Conservation (phyloP, 805 yeast genomes). For the Maudiozyma barnettii region DNA sequence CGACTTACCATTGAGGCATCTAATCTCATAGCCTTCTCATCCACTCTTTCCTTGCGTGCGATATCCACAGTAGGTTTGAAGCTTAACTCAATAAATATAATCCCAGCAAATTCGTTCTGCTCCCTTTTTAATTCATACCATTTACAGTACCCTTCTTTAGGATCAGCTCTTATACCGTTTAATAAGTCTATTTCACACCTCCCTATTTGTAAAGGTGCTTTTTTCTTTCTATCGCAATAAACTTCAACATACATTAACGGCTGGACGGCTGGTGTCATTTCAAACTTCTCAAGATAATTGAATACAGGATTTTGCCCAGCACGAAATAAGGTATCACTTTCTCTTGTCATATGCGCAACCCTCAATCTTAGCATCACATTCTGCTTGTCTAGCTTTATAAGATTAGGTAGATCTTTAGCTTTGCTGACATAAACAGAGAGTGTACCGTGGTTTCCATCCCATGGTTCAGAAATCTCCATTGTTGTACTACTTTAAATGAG, state of each 20-base stretch:
- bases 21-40: slow-evolving; percentile 10
- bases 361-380: slow-evolving; percentile 82
- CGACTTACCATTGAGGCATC: slow-evolving; percentile 24
- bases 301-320: slow-evolving; percentile 95
- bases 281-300: slow-evolving; percentile 66
- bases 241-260: slow-evolving; percentile 62
- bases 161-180: slow-evolving; percentile 56
- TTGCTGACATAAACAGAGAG: slow-evolving; percentile 68
- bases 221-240: slow-evolving; percentile 63
- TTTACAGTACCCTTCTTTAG: slow-evolving; percentile 67
- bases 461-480: slow-evolving; percentile 14
- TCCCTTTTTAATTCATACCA: slow-evolving; percentile 71
- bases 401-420: slow-evolving; percentile 80
- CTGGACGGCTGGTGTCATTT: slow-evolving; percentile 51
- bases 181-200: slow-evolving; percentile 70
- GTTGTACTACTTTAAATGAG: background rate
- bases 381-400: slow-evolving; percentile 83
- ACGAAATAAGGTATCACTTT: slow-evolving; percentile 65
- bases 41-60: slow-evolving; percentile 5
- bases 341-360: slow-evolving; percentile 70
- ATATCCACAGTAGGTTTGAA: slow-evolving; percentile 50
- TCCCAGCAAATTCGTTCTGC: slow-evolving; percentile 68
- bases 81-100: slow-evolving; percentile 82
- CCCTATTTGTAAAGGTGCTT: slow-evolving; percentile 81
- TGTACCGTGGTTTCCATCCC: slow-evolving; percentile 36